Conservation (phyloP, 495 filamentous ascomycete genomes). For the Lasiosphaeris hirsuta region DNA sequence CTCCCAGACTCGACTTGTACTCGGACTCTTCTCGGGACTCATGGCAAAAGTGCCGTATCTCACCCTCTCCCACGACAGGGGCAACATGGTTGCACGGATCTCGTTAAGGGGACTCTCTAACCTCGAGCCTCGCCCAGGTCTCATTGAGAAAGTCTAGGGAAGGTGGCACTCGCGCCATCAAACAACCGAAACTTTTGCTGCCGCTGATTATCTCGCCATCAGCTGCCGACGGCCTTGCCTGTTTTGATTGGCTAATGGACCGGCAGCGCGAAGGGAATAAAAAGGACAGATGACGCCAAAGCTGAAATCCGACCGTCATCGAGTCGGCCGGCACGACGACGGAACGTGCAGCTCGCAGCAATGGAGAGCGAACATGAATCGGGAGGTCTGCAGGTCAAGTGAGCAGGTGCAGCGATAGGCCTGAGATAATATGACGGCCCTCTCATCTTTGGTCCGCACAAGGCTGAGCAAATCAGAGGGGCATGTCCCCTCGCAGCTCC, state of each 20-base stretch:
- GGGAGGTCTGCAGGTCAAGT: neutral
- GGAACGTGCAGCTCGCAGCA: neutral
- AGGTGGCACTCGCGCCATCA: too few species aligned
- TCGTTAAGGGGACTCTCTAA: too few species aligned
- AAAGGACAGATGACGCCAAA: slow-evolving; percentile 37
- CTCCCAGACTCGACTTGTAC: too few species aligned
- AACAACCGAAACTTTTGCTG: too few species aligned
- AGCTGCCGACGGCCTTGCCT: neutral
- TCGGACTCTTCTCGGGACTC: too few species aligned
- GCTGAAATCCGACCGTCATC: slow-evolving; percentile 31
- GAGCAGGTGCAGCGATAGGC: neutral
- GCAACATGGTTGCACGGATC: too few species aligned
- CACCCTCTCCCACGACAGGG: too few species aligned
- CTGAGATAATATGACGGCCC: neutral
- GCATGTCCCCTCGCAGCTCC: neutral
- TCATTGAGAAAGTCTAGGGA: too few species aligned
- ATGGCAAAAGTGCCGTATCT: too few species aligned
- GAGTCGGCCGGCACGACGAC: neutral
- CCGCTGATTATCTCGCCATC: slow-evolving; percentile 1
- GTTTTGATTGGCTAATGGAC: slow-evolving; percentile 27
- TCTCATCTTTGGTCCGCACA: neutral
- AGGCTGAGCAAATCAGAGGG: slow-evolving; percentile 20
- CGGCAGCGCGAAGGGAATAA: slow-evolving; percentile 21
- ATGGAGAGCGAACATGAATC: slow-evolving; percentile 1
- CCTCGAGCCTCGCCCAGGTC: too few species aligned